These are phyloP conservation scores for Metrosideros polymorpha DNA, from an alignment of 441 rosid genomes.

Conservation along the genomic window DNA sequence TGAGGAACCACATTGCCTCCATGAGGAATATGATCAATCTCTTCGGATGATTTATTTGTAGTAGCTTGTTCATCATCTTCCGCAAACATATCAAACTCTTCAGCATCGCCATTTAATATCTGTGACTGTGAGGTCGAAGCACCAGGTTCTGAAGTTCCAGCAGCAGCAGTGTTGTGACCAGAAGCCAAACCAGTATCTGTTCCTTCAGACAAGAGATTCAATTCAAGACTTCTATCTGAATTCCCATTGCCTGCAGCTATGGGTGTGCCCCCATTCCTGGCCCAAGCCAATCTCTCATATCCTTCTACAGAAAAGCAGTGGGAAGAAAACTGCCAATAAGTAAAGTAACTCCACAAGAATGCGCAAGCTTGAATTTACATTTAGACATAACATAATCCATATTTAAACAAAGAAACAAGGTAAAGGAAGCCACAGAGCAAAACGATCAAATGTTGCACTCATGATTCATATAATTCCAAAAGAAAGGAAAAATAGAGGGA, in stretches of 20 bases:
- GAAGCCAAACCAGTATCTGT: constrained; percentile 18
- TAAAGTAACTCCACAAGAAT: background rate
- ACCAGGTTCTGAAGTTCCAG: constrained; percentile 17
- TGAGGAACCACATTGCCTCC: constrained; percentile 15
- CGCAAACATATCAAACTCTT: constrained; percentile 71
- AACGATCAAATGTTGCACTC: background rate
- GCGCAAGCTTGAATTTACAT: background rate
- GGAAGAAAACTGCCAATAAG: background rate
- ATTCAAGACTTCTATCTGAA: constrained; percentile 6
- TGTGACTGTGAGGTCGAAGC: constrained; percentile 22
- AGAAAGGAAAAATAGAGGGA: background rate
- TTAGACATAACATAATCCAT: background rate
- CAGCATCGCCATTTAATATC: constrained; percentile 18
- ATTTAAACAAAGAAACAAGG: background rate
- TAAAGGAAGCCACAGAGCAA: background rate
- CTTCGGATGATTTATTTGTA: constrained; percentile 26
- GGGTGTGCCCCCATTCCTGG: constrained; percentile 32
- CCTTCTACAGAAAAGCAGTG: constrained; percentile 40
- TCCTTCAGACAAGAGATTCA: constrained; percentile 9
- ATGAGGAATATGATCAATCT: constrained; percentile 13
- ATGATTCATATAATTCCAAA: background rate
- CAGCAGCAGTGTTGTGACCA: constrained; percentile 2
- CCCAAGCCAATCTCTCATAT: constrained; percentile 61
- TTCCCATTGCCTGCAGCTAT: constrained; percentile 1
- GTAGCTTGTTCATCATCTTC: constrained; percentile 46